A percentile compares a stretch with the other conserved stretches of the same genome.
phyloP scores from a whole-genome alignment of 2,329 filamentous ascomycete genomes.

The Xylaria hypoxylon region DNA sequence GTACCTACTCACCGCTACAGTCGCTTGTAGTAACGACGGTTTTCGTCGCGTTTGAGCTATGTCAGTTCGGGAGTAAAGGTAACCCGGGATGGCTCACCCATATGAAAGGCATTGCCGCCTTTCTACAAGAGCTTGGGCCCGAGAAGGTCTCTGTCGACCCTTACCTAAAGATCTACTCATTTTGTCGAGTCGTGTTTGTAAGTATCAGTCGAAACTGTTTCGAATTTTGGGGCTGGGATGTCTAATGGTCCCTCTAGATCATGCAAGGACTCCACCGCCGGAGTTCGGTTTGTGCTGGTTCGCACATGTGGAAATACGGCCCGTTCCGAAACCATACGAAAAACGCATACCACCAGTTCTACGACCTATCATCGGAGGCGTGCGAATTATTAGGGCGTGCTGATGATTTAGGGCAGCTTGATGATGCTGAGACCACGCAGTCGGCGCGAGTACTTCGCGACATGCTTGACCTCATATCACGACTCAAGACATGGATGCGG shows the following conservation, averaged over 20 bases:
- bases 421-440: neutral
- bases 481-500: conserved; percentile 29
- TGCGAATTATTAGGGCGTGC: conserved; percentile 37
- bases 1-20: conserved; percentile 33
- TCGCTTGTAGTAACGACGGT: conserved; percentile 38
- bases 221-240: neutral
- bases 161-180: conserved; percentile 38
- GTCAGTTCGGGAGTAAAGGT: conserved; percentile 39
- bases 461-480: conserved; percentile 31
- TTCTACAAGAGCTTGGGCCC: conserved; percentile 36
- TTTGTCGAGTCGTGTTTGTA: conserved; percentile 41
- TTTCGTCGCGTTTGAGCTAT: conserved; percentile 41
- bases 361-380: conserved; percentile 37
- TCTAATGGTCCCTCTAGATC: conserved; percentile 31
- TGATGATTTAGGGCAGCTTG: conserved; percentile 23
- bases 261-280: conserved; percentile 36
- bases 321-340: conserved; percentile 36
- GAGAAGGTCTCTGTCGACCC: conserved; percentile 37
- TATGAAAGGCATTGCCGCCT: conserved; percentile 38
- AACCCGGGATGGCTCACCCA: conserved; percentile 41
- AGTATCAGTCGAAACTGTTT: neutral
- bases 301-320: conserved; percentile 35
- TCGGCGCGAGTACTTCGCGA: conserved; percentile 18
- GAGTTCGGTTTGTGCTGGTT: conserved; percentile 34
- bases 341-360: conserved; percentile 38